Evolutionary conservation across 2,329 filamentous ascomycete genomes (phyloP), one percentile per base, ranked within the genome.

Genomic region (Pseudogymnoascus sp.): DNA sequence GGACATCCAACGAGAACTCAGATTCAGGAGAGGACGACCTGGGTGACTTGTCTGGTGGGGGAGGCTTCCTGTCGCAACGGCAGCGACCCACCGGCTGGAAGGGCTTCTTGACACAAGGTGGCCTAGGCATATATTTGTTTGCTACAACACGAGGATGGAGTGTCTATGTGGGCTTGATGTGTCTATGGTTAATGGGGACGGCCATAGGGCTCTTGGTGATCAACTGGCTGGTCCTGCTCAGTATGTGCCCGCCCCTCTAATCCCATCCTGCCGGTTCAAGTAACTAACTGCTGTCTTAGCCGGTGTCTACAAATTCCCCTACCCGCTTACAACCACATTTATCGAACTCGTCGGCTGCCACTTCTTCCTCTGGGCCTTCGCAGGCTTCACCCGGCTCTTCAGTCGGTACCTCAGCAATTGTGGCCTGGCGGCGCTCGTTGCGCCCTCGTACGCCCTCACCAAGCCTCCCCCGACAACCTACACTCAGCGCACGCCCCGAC

Each of bases 301-400:
- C 61, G 77, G 77, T 58, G 74, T 77, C 28, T 79, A 72, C 67
- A 80, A 78, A 65, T 82, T 82, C 63, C 77, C 77, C 1, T 82
- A 80, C 63, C 80, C 80, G 12, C 70, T 82, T 30, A 77, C 78
- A 7, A 74, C 76, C 58, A 80, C 79, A 0, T 75, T 80, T 28
- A 67, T 80, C 15, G 77, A 82, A 65, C 74, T 82, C 38, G 66
- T 78, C 50, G 74, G 80, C 59, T 78, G 78, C 3, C 80, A 82
- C 63, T 63, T 76, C 4, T 74, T 79, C 37, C 72, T 82, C 53
- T 64, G 80, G 4, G 72, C 75, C 60, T 75, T 75, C 33, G 76
- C 80, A 15, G 77, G 75, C 60, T 71, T 82, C 22, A 79, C 79
- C 1, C 71, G 80, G 63, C 74, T 73, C 41, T 70, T 80, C 18